Percentiles rank a stretch among this genome's conserved stretches.
These are phyloP conservation scores for Debaryomyces nepalensis DNA, from an alignment of 1,139 yeast genomes.

Conservation along the genomic window DNA sequence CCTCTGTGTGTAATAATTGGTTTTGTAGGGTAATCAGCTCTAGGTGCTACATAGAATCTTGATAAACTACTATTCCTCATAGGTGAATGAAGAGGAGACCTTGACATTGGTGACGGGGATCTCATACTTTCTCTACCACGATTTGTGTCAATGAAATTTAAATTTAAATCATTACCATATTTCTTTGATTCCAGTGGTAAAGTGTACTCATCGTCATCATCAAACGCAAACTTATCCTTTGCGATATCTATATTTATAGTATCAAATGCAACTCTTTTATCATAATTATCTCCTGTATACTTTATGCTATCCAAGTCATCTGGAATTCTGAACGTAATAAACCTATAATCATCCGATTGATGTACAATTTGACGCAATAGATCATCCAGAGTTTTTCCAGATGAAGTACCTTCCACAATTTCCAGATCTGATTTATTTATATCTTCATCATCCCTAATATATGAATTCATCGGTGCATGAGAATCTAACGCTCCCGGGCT, in stretches of 20 bases:
- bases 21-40: conserved; percentile 48
- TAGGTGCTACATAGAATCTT: conserved; percentile 8
- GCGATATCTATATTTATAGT: conserved; percentile 26
- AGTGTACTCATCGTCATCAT: conserved; percentile 13
- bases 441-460: conserved; percentile 1
- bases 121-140: conserved; percentile 23
- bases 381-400: conserved; percentile 20
- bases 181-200: conserved; percentile 2
- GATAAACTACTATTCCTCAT: conserved; percentile 16
- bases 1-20: conserved; percentile 58
- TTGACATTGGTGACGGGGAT: conserved; percentile 21
- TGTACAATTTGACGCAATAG: conserved; percentile 27
- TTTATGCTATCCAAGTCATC: conserved; percentile 16
- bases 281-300: conserved; percentile 18
- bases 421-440: conserved; percentile 1
- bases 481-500: not conserved
- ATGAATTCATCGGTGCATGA: not conserved
- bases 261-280: conserved; percentile 29
- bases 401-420: not conserved
- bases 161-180: not conserved
- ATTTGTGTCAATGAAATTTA: conserved; percentile 7
- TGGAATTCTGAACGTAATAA: conserved; percentile 25
- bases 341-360: conserved; percentile 29
- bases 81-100: conserved; percentile 21
- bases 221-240: conserved; percentile 21